Base-by-base conservation (phyloP, 805 yeast species). In the Ogataea ganodermae region DNA sequence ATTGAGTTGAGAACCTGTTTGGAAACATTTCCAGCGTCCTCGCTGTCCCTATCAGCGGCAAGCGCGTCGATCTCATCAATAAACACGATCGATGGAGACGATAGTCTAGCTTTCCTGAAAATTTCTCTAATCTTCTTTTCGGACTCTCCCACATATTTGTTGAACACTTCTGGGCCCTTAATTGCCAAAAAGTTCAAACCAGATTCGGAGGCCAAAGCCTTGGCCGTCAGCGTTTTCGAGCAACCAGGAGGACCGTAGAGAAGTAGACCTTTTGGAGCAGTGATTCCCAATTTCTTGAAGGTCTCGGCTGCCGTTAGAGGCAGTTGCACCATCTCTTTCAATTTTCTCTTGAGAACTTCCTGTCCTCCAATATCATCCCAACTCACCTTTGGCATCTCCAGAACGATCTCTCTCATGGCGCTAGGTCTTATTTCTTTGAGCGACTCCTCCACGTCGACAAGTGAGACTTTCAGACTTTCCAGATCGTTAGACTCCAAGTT, bases 181-280 rank as follows among this genome's bases (percentile, higher is more conserved):
- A 92, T 96, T 0, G 98, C 96, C 44, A 92, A 66, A 65, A 92
- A 92, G 59, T 92, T 92, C 42, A 92, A 77, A 0, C 97, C 97
- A 1, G 97, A 86, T 67, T 92, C 99, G 0, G 96, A 87, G 0
- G 98, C 98, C 24, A 92, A 70, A 0, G 97, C 97, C 61, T 92
- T 92, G 1, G 97, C 98, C 0, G 96, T 89, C 51, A 92, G 68
- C 0, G 99, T 92, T 60, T 92, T 92, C 9, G 97, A 91, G 70
- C 98, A 92, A 13, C 99, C 99, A 0, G 99, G 98, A 1, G 99
- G 99, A 0, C 99, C 99, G 66, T 94, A 94, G 17, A 94, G 72
- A 39, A 94, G 67, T 1, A 94, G 86, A 30, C 99, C 99, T 56
- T 89, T 86, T 3, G 99, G 99, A 0, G 98, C 90, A 35, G 79